Evolutionary conservation across 2,329 filamentous ascomycete species (phyloP), one percentile per base, ranked within the genome.

Genomic region (Diaporthe sp.): DNA sequence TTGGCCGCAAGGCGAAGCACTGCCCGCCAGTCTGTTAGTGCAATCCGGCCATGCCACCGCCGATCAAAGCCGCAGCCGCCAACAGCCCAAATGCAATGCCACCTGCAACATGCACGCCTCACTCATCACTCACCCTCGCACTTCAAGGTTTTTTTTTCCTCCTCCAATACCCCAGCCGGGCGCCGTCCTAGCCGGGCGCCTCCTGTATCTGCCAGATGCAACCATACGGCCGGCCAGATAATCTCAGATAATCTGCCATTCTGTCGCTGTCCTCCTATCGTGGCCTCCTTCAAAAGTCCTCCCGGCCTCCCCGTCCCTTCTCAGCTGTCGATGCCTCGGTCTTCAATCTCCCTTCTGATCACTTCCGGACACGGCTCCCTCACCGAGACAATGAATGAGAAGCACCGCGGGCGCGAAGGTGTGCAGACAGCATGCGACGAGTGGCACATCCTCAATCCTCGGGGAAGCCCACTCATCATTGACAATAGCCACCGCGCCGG

Each of bases 1-100:
- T 63, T 72, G 57, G 22, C 71, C 71, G 71, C 47, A 49, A 28
- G 71, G 71, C 71, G 71, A 63, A 72, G 71, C 71, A 63, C 57
- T 63, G 70, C 70, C 57, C 47, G 71, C 44, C 71, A 49, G 20
- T 22, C 15, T 44, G 57, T 61, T 61, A 53, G 47, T 68, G 28
- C 31, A 68, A 51, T 9, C 47, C 61, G 44, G 61, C 61, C 63
- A 67, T 67, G 31, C 28, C 63, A 51, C 44, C 63, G 63, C 42
- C 63, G 63, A 68, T 68, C 63, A 51, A 34, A 25, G 63, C 63
- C 63, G 63, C 63, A 68, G 63, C 63, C 44, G 63, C 63, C 63
- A 68, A 39, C 63, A 25, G 63, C 44, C 63, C 22, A 51, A n/a
- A 17, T 31, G 28, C 63, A 51, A 63, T 51, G 44, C 28, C 17